Percentiles rank a stretch among this genome's conserved stretches.
These are phyloP conservation scores for Boletus hoseneyae DNA, from an alignment of 1,284 basidiomycete genomes.

Conservation along the genomic window DNA sequence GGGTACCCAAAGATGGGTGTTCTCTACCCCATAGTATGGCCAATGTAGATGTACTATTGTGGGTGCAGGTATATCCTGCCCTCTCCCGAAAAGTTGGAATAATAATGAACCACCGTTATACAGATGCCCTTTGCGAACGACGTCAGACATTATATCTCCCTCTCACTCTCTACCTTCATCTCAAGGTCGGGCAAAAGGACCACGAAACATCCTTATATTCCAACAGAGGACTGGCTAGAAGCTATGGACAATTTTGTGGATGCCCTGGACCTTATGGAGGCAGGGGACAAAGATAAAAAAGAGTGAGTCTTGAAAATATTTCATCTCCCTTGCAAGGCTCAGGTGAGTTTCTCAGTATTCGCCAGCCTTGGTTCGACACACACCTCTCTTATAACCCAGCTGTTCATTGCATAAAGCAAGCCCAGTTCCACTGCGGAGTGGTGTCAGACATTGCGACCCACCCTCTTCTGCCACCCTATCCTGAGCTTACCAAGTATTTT, in stretches of 20 bases:
- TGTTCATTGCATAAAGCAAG: conserved; percentile 89
- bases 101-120: neutral
- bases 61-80: conserved; percentile 61
- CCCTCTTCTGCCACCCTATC: conserved; percentile 82
- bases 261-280: conserved; percentile 80
- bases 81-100: neutral
- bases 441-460: conserved; percentile 69
- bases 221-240: conserved; percentile 72
- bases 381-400: conserved; percentile 83
- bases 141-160: conserved; percentile 82
- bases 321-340: neutral
- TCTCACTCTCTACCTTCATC: conserved; percentile 73
- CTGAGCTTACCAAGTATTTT: conserved; percentile 81
- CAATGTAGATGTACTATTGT: conserved; percentile 77
- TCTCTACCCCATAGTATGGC: conserved; percentile 58
- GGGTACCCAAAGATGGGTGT: conserved; percentile 85
- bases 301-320: conserved; percentile 44
- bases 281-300: conserved; percentile 66
- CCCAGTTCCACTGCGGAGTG: conserved; percentile 83
- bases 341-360: conserved; percentile 42
- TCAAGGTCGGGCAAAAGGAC: conserved; percentile 75
- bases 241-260: conserved; percentile 88
- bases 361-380: conserved; percentile 74
- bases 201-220: conserved; percentile 77
- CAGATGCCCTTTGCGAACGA: conserved; percentile 97